Base-by-base conservation (phyloP, 1,284 basidiomycete species). In the Apiotrichum gamsii region DNA sequence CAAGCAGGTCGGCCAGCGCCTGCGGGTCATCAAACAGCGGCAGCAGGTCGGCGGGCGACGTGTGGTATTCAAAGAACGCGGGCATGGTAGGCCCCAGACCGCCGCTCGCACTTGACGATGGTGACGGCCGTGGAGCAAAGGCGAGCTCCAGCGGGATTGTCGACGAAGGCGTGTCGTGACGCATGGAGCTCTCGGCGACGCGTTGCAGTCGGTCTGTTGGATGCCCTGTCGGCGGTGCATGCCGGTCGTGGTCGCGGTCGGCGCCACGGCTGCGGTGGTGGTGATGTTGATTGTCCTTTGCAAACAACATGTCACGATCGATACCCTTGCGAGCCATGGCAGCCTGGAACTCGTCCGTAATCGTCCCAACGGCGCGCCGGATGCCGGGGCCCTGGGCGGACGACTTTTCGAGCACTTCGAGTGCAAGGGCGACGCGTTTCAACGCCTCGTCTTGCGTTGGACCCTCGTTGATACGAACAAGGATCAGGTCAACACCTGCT, bases 391-490 rank as follows among this genome's bases (percentile, higher is more conserved):
- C 57, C 15, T 59, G 57, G 11, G 46, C 49, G 4, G 47, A 43
- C 3, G 51, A 54, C 29, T 59, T 49, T 33, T 59, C 57, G 14
- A 59, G 54, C 16, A 59, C 54, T 25, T 47, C 35, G 8, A 59
- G 45, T 10, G 45, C 45, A 14, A 56, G 45, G 25, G 54, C 51
- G 5, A 59, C 50, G 9, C 57, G 51, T 24, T 54, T 50, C 16
- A 59, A 43, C 1, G 57, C 57, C 28, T 59, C 57, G 5, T 59
- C 54, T 16, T 49, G 42, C 19, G 49, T 43, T n/a, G 39, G 34
- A 2, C 18, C 36, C 18, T 49, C 44, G 25, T 40, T 47, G 10
- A 53, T 31, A 0, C 44, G 47, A 2, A 53, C 30, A 6, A 53
- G 33, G n/a, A 49, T 45, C 15, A 58, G 50, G 43, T 59, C 57